Conservation (phyloP, 768 basidiomycete species). For the Cantharellus anzutake region DNA sequence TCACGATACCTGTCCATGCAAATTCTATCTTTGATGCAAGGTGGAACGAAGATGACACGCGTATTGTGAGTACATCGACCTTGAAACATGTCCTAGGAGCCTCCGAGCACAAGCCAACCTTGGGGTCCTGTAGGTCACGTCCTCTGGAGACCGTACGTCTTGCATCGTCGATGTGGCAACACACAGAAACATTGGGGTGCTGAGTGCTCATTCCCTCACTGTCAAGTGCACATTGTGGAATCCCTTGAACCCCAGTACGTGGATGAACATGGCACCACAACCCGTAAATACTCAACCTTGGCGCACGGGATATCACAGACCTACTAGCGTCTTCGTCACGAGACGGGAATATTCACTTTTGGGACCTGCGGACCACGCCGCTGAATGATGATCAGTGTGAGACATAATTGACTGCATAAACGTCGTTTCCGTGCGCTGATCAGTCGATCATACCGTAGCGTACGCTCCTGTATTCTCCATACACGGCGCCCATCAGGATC, state of each 20-base stretch:
- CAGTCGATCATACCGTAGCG: neutral
- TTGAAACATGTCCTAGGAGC: neutral
- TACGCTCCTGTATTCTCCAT: conserved; percentile 1
- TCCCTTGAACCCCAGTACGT: conserved; percentile 7
- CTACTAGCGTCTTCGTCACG: conserved; percentile 3
- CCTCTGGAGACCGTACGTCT: conserved; percentile 4
- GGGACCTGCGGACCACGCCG: conserved; percentile 2
- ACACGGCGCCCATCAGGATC: conserved; percentile 1
- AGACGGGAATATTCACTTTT: conserved; percentile 5
- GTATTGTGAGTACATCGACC: neutral
- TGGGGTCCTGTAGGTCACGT: conserved; percentile 4
- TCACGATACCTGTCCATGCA: conserved; percentile 1
- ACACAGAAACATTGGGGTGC: neutral
- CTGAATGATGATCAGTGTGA: conserved; percentile 1
- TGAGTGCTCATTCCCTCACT: conserved; percentile 1
- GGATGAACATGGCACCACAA: neutral
- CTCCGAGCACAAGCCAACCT: neutral
- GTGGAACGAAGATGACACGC: conserved; percentile 4
- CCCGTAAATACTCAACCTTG: neutral
- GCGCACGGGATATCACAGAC: neutral
- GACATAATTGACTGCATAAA: neutral
- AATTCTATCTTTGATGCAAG: conserved; percentile 3
- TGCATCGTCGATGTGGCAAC: conserved; percentile 3
- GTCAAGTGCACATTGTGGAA: conserved; percentile 6
- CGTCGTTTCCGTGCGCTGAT: neutral